phyloP scores from a whole-genome alignment of 495 filamentous ascomycete species.

The Penicillium alfredii region DNA sequence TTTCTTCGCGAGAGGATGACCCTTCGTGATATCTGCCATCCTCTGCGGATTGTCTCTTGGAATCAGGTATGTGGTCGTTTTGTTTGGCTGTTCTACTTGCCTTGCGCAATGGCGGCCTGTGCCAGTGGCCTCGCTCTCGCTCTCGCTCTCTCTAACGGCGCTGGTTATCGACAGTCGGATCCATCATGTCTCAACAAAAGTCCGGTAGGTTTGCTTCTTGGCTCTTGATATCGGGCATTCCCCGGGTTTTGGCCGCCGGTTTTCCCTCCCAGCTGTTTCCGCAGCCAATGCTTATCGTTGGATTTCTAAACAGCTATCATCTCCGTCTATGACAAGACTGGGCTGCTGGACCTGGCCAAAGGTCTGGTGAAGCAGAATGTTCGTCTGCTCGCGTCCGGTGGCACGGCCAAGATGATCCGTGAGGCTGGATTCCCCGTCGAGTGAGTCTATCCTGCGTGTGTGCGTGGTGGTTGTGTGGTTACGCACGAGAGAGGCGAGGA shows the following conservation, averaged over 20 bases:
- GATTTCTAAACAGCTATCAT: constrained; percentile 65
- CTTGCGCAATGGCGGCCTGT: constrained; percentile 10
- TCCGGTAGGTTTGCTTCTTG: constrained; percentile 34
- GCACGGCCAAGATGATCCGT: constrained; percentile 89
- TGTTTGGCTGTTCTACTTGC: constrained; percentile 1
- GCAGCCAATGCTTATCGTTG: constrained; percentile 17
- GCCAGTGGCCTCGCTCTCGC: too few species aligned
- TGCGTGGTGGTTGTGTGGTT: background rate
- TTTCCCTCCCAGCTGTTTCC: too few species aligned
- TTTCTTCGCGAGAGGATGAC: too few species aligned
- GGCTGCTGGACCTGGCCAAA: constrained; percentile 90
- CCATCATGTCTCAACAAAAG: constrained; percentile 39
- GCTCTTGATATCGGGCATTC: constrained; percentile 14
- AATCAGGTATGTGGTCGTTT: constrained; percentile 14
- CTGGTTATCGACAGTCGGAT: constrained; percentile 20
- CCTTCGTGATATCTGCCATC: constrained; percentile 14
- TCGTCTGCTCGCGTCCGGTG: constrained; percentile 86
- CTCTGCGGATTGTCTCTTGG: constrained; percentile 13
- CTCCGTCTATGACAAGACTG: constrained; percentile 98
- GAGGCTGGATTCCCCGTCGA: constrained; percentile 92
- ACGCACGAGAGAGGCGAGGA: too few species aligned
- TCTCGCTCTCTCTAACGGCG: too few species aligned
- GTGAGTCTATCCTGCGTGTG: constrained; percentile 44
- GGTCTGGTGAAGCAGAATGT: constrained; percentile 87
- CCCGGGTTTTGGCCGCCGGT: too few species aligned